Percentiles rank a stretch among this genome's conserved stretches.
phyloP scores from a whole-genome alignment of 768 basidiomycete genomes.

The Panaeolus cyanescens region DNA sequence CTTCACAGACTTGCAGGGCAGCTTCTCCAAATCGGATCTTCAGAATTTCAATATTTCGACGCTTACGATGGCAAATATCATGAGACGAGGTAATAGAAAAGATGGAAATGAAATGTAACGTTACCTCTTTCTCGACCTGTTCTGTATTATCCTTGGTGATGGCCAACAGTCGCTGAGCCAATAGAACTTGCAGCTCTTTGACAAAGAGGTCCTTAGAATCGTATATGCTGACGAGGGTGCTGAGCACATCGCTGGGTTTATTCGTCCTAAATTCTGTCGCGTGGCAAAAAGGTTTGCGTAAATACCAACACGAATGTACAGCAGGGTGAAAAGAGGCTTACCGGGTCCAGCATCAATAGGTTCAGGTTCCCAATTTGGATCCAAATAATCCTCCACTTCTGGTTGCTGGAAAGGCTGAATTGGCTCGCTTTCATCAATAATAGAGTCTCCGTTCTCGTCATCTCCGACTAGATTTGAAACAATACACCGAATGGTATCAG shows the following conservation, averaged over 20 bases:
- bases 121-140: conserved; percentile 72
- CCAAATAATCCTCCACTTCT: conserved; percentile 84
- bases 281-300: conserved; percentile 1
- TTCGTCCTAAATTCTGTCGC: conserved; percentile 83
- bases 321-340: conserved; percentile 30
- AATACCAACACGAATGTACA: not conserved
- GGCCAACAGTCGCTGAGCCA: conserved; percentile 83
- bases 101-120: not conserved
- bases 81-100: not conserved
- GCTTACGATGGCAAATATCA: conserved; percentile 42
- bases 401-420: conserved; percentile 73
- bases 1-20: conserved; percentile 92
- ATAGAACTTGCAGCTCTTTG: conserved; percentile 89
- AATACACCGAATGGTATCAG: conserved; percentile 93
- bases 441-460: conserved; percentile 74
- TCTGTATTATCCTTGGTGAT: conserved; percentile 82
- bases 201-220: conserved; percentile 96
- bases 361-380: conserved; percentile 95
- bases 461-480: conserved; percentile 90
- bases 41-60: conserved; percentile 89
- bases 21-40: conserved; percentile 96
- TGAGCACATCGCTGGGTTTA: conserved; percentile 91
- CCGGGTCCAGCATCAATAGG: conserved; percentile 96
- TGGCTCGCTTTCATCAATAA: conserved; percentile 85
- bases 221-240: conserved; percentile 96